phyloP scores from a whole-genome alignment of 2,329 filamentous ascomycete genomes.

The Cordyceps farinosa region DNA sequence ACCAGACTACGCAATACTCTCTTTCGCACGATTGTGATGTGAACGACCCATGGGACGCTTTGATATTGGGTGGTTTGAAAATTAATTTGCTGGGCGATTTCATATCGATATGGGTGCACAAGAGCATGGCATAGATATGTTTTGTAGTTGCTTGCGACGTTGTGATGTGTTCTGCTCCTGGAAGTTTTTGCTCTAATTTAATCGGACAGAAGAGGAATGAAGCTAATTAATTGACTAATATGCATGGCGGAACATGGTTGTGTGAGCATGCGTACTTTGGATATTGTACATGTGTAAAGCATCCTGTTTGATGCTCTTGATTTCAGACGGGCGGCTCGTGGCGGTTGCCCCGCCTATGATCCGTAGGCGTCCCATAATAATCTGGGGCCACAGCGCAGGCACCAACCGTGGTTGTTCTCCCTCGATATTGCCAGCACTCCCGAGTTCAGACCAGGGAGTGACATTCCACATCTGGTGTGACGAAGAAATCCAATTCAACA shows the following conservation, averaged over 20 bases:
- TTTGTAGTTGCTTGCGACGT: slow-evolving; percentile 7
- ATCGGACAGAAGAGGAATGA: slow-evolving; percentile 13
- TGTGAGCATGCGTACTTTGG: background rate
- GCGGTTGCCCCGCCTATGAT: slow-evolving; percentile 18
- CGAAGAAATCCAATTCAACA: background rate
- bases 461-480: background rate
- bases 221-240: slow-evolving; percentile 8
- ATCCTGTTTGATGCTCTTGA: background rate
- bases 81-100: slow-evolving; percentile 20
- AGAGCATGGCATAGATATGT: slow-evolving; percentile 11
- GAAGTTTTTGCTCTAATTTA: slow-evolving; percentile 10
- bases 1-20: slow-evolving; percentile 5
- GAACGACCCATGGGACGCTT: slow-evolving; percentile 2
- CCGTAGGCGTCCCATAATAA: slow-evolving; percentile 14
- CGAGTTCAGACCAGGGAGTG: background rate
- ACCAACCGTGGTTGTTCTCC: background rate
- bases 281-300: background rate
- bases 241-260: background rate
- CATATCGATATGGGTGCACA: slow-evolving; percentile 16
- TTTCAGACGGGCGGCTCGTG: background rate
- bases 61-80: slow-evolving; percentile 18
- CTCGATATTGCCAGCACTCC: slow-evolving; percentile 11
- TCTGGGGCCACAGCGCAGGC: slow-evolving; percentile 7
- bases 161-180: slow-evolving; percentile 9
- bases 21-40: slow-evolving; percentile 4